Conservation (phyloP, 2,329 filamentous ascomycete species). For the Trichophyton schoenleinii region DNA sequence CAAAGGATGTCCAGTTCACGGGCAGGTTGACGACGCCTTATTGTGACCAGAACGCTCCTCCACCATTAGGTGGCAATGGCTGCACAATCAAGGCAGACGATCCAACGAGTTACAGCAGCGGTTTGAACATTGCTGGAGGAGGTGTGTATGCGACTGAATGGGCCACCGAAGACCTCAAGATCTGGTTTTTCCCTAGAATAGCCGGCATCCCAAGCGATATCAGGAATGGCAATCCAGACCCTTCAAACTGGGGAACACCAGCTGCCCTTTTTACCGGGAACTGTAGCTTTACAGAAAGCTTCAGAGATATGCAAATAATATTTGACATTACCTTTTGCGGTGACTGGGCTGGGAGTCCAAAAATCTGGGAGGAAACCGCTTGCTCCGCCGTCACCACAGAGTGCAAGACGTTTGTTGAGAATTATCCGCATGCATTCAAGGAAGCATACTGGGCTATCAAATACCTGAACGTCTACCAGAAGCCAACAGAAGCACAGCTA, state of each 20-base stretch:
- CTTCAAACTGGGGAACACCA: constrained; percentile 35
- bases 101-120: constrained; percentile 37
- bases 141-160: constrained; percentile 41
- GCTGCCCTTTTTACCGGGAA: constrained; percentile 33
- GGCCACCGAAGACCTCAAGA: constrained; percentile 34
- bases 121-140: constrained; percentile 41
- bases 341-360: constrained; percentile 38
- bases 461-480: constrained; percentile 13
- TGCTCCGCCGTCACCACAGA: constrained; percentile 8
- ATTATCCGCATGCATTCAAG: constrained; percentile 11
- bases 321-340: constrained; percentile 45
- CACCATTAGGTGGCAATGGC: constrained; percentile 29
- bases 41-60: constrained; percentile 37
- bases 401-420: constrained; percentile 12
- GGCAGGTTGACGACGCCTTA: constrained; percentile 38
- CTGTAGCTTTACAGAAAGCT: constrained; percentile 31
- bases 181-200: constrained; percentile 41
- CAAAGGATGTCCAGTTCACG: constrained; percentile 33
- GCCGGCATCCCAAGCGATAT: constrained; percentile 35
- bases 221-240: constrained; percentile 31
- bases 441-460: constrained; percentile 12
- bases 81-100: constrained; percentile 29
- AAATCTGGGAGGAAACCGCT: constrained; percentile 7
- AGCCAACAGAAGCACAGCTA: neutral
- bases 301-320: constrained; percentile 31